Base-by-base conservation (phyloP, 495 filamentous ascomycete species). In the Neurospora pannonica region DNA sequence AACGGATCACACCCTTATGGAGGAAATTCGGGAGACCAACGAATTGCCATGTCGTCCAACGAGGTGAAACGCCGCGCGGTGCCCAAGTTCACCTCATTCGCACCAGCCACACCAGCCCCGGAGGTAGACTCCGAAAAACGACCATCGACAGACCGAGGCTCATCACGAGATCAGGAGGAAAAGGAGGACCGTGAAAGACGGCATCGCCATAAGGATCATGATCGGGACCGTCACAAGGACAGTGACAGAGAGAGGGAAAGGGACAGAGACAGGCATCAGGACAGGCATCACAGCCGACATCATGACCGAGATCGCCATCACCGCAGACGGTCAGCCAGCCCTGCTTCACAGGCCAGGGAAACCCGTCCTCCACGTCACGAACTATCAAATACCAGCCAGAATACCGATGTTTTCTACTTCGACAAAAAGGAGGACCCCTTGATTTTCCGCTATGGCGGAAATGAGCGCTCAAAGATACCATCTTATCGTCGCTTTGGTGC, bases 21-120 rank as follows among this genome's bases (percentile, higher is more conserved):
- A 54, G 4, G 48, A 28, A 6, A 13, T 15, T 24, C 48, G 11
- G 48, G 48, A 60, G 10, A 15, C 48, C 48, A 15, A 6, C 13
- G 3, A 31, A 67, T 36, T 4, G 28, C 31, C 54, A 83, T 83
- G 82, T 73, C 80, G 69, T 79, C 77, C 40, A 79, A 78, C 72
- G 78, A 81, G 39, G 72, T 77, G 38, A 81, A 80, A 73, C 79
- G 71, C 28, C 81, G 78, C 37, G 72, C 84, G 24, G 83, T 91
- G 72, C 91, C 91, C 38, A 92, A 88, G 60, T 93, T 93, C 75
- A 84, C 85, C 60, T 93, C 91, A 74, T 93, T 92, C 85, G 90
- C 87, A 75, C 86, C 88, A 60, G 70, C 78, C 17, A 39, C 54
- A 38, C 67, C 72, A 38, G 73, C 73, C 42, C 38, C 71, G 17